These are phyloP conservation scores for Leishmania braziliensis DNA, from an alignment of 208 protist species.

Conservation along the genomic window DNA sequence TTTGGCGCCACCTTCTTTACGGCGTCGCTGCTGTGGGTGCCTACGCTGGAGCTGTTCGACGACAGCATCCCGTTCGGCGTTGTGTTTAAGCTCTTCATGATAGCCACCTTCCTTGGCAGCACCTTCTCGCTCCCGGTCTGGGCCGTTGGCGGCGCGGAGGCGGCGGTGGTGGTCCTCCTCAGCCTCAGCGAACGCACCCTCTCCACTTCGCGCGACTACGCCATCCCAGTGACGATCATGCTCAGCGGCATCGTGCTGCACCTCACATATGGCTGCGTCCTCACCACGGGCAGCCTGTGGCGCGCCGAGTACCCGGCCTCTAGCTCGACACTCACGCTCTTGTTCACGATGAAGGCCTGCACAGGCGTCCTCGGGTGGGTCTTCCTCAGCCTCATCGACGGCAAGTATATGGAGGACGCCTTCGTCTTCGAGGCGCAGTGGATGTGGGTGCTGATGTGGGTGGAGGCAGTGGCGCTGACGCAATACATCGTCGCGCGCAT, in stretches of 20 bases:
- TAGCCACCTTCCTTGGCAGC: slow-evolving; percentile 36
- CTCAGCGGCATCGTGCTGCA: slow-evolving; percentile 24
- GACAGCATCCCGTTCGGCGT: slow-evolving; percentile 51
- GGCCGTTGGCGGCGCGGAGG: slow-evolving; percentile 24
- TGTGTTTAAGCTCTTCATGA: slow-evolving; percentile 48
- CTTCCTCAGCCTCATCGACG: slow-evolving; percentile 17
- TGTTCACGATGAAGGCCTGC: slow-evolving; percentile 13
- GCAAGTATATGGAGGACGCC: slow-evolving; percentile 24
- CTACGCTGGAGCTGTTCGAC: slow-evolving; percentile 50
- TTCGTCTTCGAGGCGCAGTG: slow-evolving; percentile 24
- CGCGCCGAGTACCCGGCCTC: slow-evolving; percentile 12
- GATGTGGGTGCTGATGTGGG: slow-evolving; percentile 20
- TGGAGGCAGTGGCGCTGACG: slow-evolving; percentile 22
- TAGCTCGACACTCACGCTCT: slow-evolving; percentile 5
- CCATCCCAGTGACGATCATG: slow-evolving; percentile 28
- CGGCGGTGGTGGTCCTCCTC: slow-evolving; percentile 14
- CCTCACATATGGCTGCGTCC: slow-evolving; percentile 3
- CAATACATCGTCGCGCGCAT: slow-evolving; percentile 19
- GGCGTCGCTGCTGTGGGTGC: slow-evolving; percentile 93
- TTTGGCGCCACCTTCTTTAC: slow-evolving; percentile 90
- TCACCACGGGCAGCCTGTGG: slow-evolving; percentile 13
- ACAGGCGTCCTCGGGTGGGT: slow-evolving; percentile 16
- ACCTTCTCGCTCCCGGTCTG: slow-evolving; percentile 26
- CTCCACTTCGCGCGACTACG: slow-evolving; percentile 26
- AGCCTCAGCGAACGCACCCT: slow-evolving; percentile 17